Percentiles rank a stretch among this genome's conserved stretches.
phyloP scores from a whole-genome alignment of 306 rosid species.

The Psophocarpus tetragonolobus region DNA sequence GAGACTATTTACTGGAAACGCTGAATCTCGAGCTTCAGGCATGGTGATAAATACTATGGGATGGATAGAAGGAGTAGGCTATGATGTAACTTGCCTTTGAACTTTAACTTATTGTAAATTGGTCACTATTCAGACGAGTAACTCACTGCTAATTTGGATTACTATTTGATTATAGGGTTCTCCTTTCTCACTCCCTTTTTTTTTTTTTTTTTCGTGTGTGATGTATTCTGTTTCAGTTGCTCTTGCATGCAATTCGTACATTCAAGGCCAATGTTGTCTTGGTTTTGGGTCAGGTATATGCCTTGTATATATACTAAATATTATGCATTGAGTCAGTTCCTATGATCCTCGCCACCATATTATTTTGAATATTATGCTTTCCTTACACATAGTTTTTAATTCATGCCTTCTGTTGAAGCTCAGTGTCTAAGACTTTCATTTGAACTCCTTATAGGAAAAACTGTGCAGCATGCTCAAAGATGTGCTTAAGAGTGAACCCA shows the following conservation, averaged over 20 bases:
- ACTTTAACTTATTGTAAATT: constrained; percentile 18
- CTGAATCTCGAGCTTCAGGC: constrained; percentile 93
- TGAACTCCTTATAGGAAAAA: constrained; percentile 66
- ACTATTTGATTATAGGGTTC: not conserved
- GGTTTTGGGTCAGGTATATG: constrained; percentile 92
- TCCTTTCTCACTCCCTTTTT: not conserved
- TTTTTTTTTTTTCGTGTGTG: not conserved
- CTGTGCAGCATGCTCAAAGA: constrained; percentile 91
- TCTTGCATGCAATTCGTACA: constrained; percentile 83
- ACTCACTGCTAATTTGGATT: constrained; percentile 25
- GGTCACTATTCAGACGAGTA: not conserved
- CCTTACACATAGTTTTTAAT: not conserved
- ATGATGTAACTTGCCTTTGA: constrained; percentile 61
- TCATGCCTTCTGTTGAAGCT: constrained; percentile 4
- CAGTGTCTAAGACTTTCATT: constrained; percentile 29
- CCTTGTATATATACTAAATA: not conserved
- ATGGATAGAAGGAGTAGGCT: constrained; percentile 97
- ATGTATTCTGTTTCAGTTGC: constrained; percentile 64
- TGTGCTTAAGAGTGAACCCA: constrained; percentile 73
- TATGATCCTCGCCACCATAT: not conserved
- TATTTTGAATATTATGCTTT: not conserved
- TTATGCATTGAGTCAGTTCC: constrained; percentile 4
- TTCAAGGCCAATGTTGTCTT: constrained; percentile 83
- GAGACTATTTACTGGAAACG: constrained; percentile 78
- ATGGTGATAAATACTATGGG: constrained; percentile 99